Percentiles rank a stretch among this genome's conserved stretches.
These are phyloP conservation scores for Fraxinus velutina DNA, from an alignment of 305 asterid genomes.

Conservation along the genomic window DNA sequence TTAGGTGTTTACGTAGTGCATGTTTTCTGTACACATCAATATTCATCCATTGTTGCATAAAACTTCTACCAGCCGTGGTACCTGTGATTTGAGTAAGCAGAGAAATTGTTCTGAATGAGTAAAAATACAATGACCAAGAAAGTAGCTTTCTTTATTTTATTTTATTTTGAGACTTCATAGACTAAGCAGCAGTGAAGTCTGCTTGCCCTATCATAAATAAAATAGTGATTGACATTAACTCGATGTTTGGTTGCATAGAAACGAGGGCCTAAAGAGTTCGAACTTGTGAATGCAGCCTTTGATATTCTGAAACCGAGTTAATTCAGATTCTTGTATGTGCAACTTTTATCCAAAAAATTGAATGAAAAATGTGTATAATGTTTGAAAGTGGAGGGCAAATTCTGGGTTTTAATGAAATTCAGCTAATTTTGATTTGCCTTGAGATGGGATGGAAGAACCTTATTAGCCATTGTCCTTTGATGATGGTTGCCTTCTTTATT, in stretches of 20 bases:
- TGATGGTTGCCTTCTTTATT: neutral
- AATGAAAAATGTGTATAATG: neutral
- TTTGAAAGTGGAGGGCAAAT: neutral
- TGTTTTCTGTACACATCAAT: neutral
- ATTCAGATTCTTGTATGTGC: neutral
- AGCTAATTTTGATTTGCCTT: neutral
- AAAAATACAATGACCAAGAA: neutral
- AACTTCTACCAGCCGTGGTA: neutral
- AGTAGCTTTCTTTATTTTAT: neutral
- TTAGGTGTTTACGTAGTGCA: neutral
- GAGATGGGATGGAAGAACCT: neutral
- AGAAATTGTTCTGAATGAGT: neutral
- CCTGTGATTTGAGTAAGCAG: neutral
- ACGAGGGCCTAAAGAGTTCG: neutral
- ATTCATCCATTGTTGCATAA: neutral
- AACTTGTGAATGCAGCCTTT: neutral
- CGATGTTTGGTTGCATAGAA: neutral
- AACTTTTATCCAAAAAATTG: neutral
- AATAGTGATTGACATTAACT: neutral
- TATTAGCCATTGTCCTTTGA: neutral
- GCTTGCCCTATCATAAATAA: neutral
- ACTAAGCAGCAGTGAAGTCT: neutral
- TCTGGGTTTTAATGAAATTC: neutral
- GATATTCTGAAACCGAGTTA: neutral
- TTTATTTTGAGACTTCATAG: neutral